Base-by-base conservation (phyloP, 192 early-diverging fungal genomes). In the Podila horticola region DNA sequence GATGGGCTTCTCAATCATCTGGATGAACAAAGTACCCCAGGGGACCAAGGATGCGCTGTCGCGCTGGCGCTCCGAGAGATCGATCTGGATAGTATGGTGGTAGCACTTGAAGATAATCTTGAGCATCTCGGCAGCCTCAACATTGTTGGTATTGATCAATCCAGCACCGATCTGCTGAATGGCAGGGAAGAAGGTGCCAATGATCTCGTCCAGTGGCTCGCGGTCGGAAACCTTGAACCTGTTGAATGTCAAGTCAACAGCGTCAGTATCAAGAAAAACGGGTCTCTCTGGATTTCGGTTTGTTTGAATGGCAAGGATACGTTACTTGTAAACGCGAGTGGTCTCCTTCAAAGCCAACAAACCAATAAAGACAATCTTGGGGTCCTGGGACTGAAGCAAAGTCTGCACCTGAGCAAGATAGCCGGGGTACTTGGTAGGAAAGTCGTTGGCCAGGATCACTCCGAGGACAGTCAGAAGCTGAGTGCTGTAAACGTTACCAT, bases 11-110 rank as follows among this genome's bases (percentile, higher is more conserved):
- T 91, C 90, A 20, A 95, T 86, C 83, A 96, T 84, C 69, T 95
- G 90, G 33, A 97, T 86, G 71, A 97, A 95, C 12, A 94, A 70
- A 29, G 93, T 95, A 33, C 94, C 93, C 97, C 97, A 99, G 20
- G 94, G 92, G 17, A 96, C 90, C 31, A 99, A 84, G 2, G 87
- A 90, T 15, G 83, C 72, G 28, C 87, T 86, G 33, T 91, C 87
- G 75, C 95, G 92, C 64, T 95, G 89, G 12, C 59, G 66, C 50
- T 85, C 70, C 2, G 90, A 85, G 33, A 95, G 75, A 5, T 92
- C 90, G 30, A 84, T 73, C 83, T 93, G 91, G 65, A 94, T 94
- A 52, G 88, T 87, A 63, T 89, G 73, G 74, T 88, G 84, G 77
- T 96, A 97, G 57, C 89, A 92, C 84, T 97, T 97, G 75, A 97